Evolutionary conservation across 495 filamentous ascomycete genomes (phyloP).

Genomic region (Neurospora discreta): DNA sequence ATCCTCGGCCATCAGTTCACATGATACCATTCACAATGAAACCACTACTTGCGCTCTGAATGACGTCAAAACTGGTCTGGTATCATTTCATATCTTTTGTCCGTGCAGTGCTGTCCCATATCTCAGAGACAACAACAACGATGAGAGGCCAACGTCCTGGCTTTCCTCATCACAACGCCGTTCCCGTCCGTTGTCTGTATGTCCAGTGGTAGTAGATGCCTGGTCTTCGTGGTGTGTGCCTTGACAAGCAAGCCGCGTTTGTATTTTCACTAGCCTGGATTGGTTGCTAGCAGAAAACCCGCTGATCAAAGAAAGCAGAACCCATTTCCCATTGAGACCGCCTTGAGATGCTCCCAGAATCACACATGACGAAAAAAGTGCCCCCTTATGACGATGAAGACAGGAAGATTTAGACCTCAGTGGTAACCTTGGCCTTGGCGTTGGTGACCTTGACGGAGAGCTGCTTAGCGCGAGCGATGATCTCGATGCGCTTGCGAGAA

Average conservation of each 20-base stretch:
- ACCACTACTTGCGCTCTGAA: not conserved
- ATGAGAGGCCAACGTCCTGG: not conserved
- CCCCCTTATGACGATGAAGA: constrained; percentile 11
- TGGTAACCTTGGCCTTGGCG: constrained; percentile 94
- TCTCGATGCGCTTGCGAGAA: constrained; percentile 95
- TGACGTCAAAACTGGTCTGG: not conserved
- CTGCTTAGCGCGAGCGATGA: constrained; percentile 91
- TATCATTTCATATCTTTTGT: not conserved
- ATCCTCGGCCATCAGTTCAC: not conserved
- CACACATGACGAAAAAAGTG: constrained; percentile 16
- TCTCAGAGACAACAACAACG: not conserved
- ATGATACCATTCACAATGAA: not conserved
- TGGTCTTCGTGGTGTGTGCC: not conserved
- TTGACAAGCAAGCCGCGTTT: constrained; percentile 4
- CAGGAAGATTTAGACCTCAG: constrained; percentile 62
- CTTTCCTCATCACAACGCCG: not conserved
- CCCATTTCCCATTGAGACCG: constrained; percentile 14
- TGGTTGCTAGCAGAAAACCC: constrained; percentile 5
- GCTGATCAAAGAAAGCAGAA: constrained; percentile 2
- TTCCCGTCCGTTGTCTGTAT: not conserved
- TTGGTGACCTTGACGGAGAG: constrained; percentile 99
- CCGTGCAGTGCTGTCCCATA: not conserved
- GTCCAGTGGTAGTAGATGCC: not conserved
- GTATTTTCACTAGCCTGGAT: constrained; percentile 5
- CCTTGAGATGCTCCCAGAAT: constrained; percentile 22